Conservation (phyloP, 257 asterid species). For the Eustoma russellianum region DNA sequence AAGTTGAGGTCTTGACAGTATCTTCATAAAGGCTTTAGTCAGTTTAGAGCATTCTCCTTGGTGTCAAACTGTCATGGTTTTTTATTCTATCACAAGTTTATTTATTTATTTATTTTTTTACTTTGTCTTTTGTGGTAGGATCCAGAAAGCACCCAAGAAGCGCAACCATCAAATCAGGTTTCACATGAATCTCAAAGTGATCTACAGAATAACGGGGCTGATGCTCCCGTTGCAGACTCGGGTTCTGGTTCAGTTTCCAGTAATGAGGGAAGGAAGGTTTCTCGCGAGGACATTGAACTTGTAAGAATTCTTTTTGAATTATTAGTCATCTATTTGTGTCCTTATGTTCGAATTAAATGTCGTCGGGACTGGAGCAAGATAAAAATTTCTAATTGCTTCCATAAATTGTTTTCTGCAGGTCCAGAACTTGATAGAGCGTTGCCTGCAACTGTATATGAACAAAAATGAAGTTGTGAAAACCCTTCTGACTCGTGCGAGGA, state of each 20-base stretch:
- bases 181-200: slow-evolving; percentile 64
- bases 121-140: slow-evolving; percentile 27
- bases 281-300: slow-evolving; percentile 92
- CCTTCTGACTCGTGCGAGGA: slow-evolving; percentile 83
- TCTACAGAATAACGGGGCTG: slow-evolving; percentile 43
- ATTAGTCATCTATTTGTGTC: not conserved
- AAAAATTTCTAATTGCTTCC: slow-evolving; percentile 1
- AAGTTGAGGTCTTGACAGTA: too few relatives aligned
- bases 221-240: slow-evolving; percentile 73
- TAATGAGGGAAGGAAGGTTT: slow-evolving; percentile 78
- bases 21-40: too few relatives aligned
- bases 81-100: not conserved
- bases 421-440: slow-evolving; percentile 87
- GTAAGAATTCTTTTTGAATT: slow-evolving; percentile 33
- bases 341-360: not conserved
- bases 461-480: slow-evolving; percentile 92
- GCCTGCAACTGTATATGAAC: slow-evolving; percentile 89
- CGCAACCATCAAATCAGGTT: slow-evolving; percentile 44
- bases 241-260: slow-evolving; percentile 81
- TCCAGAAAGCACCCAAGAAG: slow-evolving; percentile 39
- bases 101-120: not conserved
- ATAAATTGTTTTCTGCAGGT: slow-evolving; percentile 44
- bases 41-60: too few relatives aligned
- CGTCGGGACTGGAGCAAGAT: too few relatives aligned
- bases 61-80: not conserved